These are phyloP conservation scores for Syncephalastrum sp. DNA, from an alignment of 371 early-diverging fungal species.

Conservation along the genomic window DNA sequence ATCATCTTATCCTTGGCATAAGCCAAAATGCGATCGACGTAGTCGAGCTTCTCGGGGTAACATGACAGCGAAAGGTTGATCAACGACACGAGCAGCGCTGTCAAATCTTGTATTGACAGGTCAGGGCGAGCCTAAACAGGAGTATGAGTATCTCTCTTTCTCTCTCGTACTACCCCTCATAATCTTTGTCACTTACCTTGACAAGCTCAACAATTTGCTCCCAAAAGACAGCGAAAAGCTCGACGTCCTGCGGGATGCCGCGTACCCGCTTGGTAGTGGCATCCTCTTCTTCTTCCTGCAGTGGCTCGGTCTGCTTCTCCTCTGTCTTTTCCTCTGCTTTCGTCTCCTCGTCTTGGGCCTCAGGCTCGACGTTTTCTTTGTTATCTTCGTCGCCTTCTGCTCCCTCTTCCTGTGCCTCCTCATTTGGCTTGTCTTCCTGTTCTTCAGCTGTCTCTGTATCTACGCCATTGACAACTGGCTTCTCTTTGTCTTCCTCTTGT, in stretches of 20 bases:
- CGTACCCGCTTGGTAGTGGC: conserved; percentile 42
- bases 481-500: conserved; percentile 22
- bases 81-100: conserved; percentile 83
- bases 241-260: conserved; percentile 83
- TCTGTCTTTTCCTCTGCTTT: conserved; percentile 11
- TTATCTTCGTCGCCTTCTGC: conserved; percentile 18
- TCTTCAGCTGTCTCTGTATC: conserved; percentile 18
- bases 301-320: conserved; percentile 15
- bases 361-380: conserved; percentile 24
- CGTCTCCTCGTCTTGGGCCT: background rate
- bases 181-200: conserved; percentile 49
- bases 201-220: conserved; percentile 86
- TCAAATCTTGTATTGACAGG: conserved; percentile 85
- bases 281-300: conserved; percentile 19
- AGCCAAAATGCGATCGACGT: conserved; percentile 85
- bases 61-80: conserved; percentile 89
- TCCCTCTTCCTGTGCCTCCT: conserved; percentile 7
- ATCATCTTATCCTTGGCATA: conserved; percentile 72
- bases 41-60: conserved; percentile 83
- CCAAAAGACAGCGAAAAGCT: conserved; percentile 96
- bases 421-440: conserved; percentile 6
- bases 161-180: background rate
- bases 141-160: background rate
- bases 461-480: background rate
- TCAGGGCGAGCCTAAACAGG: conserved; percentile 70